A percentile compares a stretch with the other conserved stretches of the same genome.
These are phyloP conservation scores for Gymnopilus dilepis DNA, from an alignment of 768 basidiomycete species.

Conservation along the genomic window DNA sequence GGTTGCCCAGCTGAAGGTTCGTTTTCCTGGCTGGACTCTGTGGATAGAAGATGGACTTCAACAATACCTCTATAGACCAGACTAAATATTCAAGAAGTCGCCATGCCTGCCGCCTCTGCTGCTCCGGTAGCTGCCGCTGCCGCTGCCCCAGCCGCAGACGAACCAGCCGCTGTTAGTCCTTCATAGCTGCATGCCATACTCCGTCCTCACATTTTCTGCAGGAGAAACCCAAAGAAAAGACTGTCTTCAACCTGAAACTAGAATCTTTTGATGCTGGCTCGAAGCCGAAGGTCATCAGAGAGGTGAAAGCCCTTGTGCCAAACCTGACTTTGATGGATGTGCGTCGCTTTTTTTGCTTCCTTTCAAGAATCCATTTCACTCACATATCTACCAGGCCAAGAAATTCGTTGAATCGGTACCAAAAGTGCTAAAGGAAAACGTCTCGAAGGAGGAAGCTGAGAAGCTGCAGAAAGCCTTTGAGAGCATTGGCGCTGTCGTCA, in stretches of 20 bases:
- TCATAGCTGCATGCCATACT: not conserved
- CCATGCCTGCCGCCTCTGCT: slow-evolving; percentile 80
- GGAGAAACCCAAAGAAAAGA: slow-evolving; percentile 99
- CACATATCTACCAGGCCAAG: slow-evolving; percentile 73
- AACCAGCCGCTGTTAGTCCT: slow-evolving; percentile 60
- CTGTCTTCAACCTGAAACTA: slow-evolving; percentile 92
- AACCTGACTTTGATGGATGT: slow-evolving; percentile 98
- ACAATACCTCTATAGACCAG: slow-evolving; percentile 59
- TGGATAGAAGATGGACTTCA: not conserved
- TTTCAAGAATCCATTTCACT: not conserved
- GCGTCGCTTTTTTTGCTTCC: slow-evolving; percentile 36
- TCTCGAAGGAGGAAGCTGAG: slow-evolving; percentile 97
- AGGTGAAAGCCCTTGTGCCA: slow-evolving; percentile 95
- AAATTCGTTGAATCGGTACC: slow-evolving; percentile 98
- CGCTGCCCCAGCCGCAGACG: slow-evolving; percentile 61
- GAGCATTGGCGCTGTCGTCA: slow-evolving; percentile 85
- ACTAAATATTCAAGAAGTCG: slow-evolving; percentile 97
- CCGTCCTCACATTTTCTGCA: slow-evolving; percentile 31
- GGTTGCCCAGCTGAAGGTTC: slow-evolving; percentile 88
- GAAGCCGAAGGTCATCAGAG: slow-evolving; percentile 97
- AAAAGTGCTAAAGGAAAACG: slow-evolving; percentile 90
- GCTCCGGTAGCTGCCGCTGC: slow-evolving; percentile 56
- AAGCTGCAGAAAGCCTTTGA: slow-evolving; percentile 93
- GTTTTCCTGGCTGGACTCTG: slow-evolving; percentile 16
- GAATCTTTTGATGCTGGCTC: slow-evolving; percentile 91